Base-by-base conservation (phyloP, 2,329 filamentous ascomycete species). In the Sclerotinia minor region DNA sequence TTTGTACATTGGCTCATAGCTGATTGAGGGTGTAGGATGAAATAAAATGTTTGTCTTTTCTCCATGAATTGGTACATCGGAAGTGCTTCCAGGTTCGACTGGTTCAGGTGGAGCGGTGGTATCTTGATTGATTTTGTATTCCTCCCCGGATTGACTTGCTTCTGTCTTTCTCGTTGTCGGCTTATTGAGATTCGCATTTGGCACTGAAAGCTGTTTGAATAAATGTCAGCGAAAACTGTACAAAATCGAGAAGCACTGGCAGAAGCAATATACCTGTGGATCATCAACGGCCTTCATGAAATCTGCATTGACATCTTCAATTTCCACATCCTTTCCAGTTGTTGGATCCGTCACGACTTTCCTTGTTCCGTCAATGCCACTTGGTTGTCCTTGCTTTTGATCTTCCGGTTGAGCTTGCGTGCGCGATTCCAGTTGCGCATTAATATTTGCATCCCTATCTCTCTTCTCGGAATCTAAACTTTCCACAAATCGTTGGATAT, bases 21-120 rank as follows among this genome's bases (percentile, higher is more conserved):
- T 92, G 72, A 97, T 86, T 0, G 90, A 91, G 0, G 94, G 94
- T 0, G 94, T 98, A 21, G 95, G 94, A 78, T 97, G 94, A 79
- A 98, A 98, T 41, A 97, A 84, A 24, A 98, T 89, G 71, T 97
- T 97, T 4, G 95, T 98, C 84, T 95, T 97, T 77, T 98, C 94
- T 75, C 94, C 94, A 76, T 94, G 91, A 68, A 98, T 96, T 3
- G 95, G 95, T 1, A 98, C 93, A 79, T 98, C 95, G 35, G 92
- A 94, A 0, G 94, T 98, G 45, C 89, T 87, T 32, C 92, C 92
- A 68, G 89, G 85, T 21, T 89, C 88, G 26, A 97, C 83, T 0
- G 94, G 94, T 72, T 96, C 94, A 1, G 94, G 94, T 2, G 94
- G 94, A 0, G 94, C 92, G 0, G 92, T 96, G 68, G 96, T 83